These are phyloP conservation scores for Penicillium maclennaniae DNA, from an alignment of 495 filamentous ascomycete species.

Conservation along the genomic window DNA sequence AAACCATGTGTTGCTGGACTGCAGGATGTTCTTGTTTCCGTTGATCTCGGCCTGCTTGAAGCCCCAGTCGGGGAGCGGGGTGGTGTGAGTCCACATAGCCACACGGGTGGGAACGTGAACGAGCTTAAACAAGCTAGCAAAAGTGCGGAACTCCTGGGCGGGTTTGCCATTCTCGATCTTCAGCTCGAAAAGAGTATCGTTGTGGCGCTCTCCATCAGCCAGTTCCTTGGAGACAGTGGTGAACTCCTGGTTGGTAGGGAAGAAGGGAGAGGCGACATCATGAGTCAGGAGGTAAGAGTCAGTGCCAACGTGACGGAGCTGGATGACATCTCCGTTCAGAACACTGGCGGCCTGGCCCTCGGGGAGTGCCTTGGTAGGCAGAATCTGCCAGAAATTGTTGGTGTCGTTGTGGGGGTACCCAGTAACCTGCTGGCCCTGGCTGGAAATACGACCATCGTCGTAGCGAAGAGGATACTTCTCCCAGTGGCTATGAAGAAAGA, in stretches of 20 bases:
- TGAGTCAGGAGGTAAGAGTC: slow-evolving; percentile 88
- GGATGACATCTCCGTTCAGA: slow-evolving; percentile 80
- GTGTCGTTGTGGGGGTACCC: slow-evolving; percentile 98
- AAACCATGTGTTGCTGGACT: slow-evolving; percentile 90
- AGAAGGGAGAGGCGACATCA: slow-evolving; percentile 96
- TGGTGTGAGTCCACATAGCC: slow-evolving; percentile 97
- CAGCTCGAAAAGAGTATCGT: slow-evolving; percentile 92
- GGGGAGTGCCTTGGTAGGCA: slow-evolving; percentile 57
- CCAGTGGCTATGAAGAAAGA: slow-evolving; percentile 88
- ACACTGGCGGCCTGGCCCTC: slow-evolving; percentile 59
- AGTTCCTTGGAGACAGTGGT: slow-evolving; percentile 73
- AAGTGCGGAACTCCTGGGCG: slow-evolving; percentile 80
- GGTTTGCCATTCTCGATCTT: slow-evolving; percentile 82
- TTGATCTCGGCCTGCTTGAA: slow-evolving; percentile 98
- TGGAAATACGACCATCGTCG: slow-evolving; percentile 95
- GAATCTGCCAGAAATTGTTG: slow-evolving; percentile 96
- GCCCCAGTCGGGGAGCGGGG: slow-evolving; percentile 91
- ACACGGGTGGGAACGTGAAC: slow-evolving; percentile 91
- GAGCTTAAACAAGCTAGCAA: slow-evolving; percentile 90
- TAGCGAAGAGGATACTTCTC: slow-evolving; percentile 90
- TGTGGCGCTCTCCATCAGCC: slow-evolving; percentile 71
- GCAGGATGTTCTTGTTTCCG: slow-evolving; percentile 92
- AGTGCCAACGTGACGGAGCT: slow-evolving; percentile 83
- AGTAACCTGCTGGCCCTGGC: slow-evolving; percentile 96
- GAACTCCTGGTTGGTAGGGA: slow-evolving; percentile 97